Base-by-base conservation (phyloP, 352 stramenopile genomes). In the Blastocystis sp. region DNA sequence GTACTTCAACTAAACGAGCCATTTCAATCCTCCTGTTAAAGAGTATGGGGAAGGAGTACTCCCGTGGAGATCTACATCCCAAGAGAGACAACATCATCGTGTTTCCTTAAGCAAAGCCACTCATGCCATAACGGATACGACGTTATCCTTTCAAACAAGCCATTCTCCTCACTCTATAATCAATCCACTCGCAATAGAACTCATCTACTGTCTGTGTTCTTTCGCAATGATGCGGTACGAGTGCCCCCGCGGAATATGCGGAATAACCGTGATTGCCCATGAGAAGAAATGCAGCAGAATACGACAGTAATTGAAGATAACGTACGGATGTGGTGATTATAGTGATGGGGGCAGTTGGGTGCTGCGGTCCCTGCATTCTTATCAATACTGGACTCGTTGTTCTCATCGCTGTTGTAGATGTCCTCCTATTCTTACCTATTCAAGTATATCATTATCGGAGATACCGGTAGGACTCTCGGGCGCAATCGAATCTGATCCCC, bases 391-490 rank as follows among this genome's bases (percentile, higher is more conserved):
- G 6, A 14, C 14, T 57, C 48, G 14, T 69, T 69, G 7, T 7
- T 17, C 28, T 69, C 6, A 45, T 45, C 62, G 7, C 14, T 69
- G 40, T 14, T 14, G 62, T 45, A 69, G 40, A 97, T 97, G 95
- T 97, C 94, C 28, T 34, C 28, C 88, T 98, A 98, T 93, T 94
- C 94, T 61, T 98, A 98, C 89, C 91, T 98, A 69, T 98, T 97
- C 92, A 98, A 98, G 92, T 97, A 98, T 91, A 98, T 99, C 82
- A 98, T 99, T 91, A 98, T 98, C 89, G 96, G 96, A 68, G 96
- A 99, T 91, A 98, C 96, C 63, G 95, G 95, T 96, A 89, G 74
- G 92, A 89, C 11, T 79, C 6, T 17, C 34, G 19, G 28, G 38
- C 66, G 63, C 54, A 42, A 71, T 3, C 1, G 57, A 9, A 57